Evolutionary conservation across 1,284 basidiomycete species (phyloP), one percentile per base, ranked within the genome.

Genomic region (Puccinia brachypodii): DNA sequence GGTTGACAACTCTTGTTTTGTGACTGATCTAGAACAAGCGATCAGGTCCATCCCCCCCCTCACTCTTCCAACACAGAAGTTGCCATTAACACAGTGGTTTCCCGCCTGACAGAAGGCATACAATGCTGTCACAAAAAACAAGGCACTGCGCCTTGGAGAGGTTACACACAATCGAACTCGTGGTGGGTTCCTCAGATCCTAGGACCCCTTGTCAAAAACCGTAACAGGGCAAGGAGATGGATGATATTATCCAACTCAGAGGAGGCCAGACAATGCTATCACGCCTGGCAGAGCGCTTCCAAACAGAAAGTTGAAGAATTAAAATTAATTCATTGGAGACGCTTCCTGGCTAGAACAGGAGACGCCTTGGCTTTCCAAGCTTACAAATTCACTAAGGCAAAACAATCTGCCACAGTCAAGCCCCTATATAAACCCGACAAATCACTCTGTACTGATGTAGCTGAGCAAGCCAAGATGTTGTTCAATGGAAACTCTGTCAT

Each of bases 401-500:
- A 53, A 53, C 50, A 53, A 19, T 53, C 50, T 3, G 50, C 50
- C 16, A 53, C 50, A 19, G 50, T 53, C 13, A 33, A n/a, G n/a
- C n/a, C n/a, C n/a, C n/a, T n/a, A n/a, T n/a, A n/a, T n/a, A n/a
- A n/a, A n/a, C n/a, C n/a, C 16, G 62, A 66, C 33, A 31, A 31
- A 2, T 1, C 16, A 28, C 16, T 66, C n/a, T 25, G n/a, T 14
- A 2, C 62, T 25, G 62, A 66, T 66, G 33, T 25, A 4, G 33
- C n/a, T 25, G 74, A 76, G 44, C 4, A 76, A 62, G 31, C 28
- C 6, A 7, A 25, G 9, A 22, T 76, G 2, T 33, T 76, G 4
- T 76, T 76, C 19, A 38, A 38, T 36, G 74, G 74, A 25, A 77
- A 60, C 22, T 76, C 56, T 2, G 28, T 36, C 7, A 53, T 76